Percentiles rank a stretch among this genome's conserved stretches.
Evolutionary conservation across 768 basidiomycete species (phyloP).

Genomic region (Kwoniella dendrophila): DNA sequence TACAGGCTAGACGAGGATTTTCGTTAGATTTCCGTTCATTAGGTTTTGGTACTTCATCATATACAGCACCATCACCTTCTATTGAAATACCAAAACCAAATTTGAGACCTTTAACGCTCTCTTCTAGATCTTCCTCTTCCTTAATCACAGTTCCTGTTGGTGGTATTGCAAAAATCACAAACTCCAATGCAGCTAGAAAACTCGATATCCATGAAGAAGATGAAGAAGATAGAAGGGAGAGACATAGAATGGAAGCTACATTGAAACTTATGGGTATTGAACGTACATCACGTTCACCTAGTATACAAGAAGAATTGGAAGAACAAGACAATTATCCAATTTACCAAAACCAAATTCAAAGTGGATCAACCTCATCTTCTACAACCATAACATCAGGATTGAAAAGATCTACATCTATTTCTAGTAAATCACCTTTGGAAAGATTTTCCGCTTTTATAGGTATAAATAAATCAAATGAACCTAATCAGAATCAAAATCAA

Average conservation of each 20-base stretch:
- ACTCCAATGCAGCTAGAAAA: slow-evolving; percentile 64
- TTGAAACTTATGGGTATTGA: slow-evolving; percentile 93
- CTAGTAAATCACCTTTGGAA: slow-evolving; percentile 55
- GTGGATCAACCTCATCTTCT: no score
- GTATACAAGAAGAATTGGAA: slow-evolving; percentile 11
- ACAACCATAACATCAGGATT: no score
- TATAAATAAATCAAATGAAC: slow-evolving; percentile 44
- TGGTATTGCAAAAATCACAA: no score
- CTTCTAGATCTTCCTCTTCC: slow-evolving; percentile 2
- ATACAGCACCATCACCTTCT: slow-evolving; percentile 1
- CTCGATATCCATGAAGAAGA: slow-evolving; percentile 79
- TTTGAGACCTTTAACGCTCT: slow-evolving; percentile 27
- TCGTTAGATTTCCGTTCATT: slow-evolving; percentile 53
- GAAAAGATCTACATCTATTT: not conserved
- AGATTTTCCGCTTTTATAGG: slow-evolving; percentile 62
- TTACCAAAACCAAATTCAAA: not conserved
- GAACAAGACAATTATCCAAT: not conserved
- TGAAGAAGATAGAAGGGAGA: slow-evolving; percentile 83
- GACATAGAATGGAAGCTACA: slow-evolving; percentile 83
- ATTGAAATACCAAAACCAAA: slow-evolving; percentile 20
- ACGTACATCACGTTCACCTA: slow-evolving; percentile 4
- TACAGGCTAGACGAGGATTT: slow-evolving; percentile 48
- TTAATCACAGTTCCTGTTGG: not conserved
- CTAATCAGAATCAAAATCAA: no score
- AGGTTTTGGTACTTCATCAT: slow-evolving; percentile 38